A percentile compares a stretch with the other conserved stretches of the same genome.
Conservation (phyloP, 2,329 filamentous ascomycete genomes). For the Fusarium nygamai region DNA sequence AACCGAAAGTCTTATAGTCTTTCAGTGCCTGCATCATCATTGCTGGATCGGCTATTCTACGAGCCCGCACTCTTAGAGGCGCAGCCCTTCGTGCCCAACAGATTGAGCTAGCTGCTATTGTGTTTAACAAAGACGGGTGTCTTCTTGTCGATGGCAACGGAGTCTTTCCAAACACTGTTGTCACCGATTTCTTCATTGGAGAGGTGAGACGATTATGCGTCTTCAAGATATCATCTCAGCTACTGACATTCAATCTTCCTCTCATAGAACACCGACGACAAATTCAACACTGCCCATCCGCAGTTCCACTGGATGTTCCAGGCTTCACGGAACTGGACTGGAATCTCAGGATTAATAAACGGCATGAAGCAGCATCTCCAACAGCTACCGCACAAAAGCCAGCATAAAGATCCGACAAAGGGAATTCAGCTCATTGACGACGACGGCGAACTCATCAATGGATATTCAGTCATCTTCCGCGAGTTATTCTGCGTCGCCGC, state of each 20-base stretch:
- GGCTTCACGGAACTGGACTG: conserved; percentile 80
- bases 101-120: conserved; percentile 66
- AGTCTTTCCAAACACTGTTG: conserved; percentile 75
- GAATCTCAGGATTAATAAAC: conserved; percentile 72
- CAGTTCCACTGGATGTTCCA: conserved; percentile 90
- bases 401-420: conserved; percentile 20
- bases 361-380: conserved; percentile 77
- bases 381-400: conserved; percentile 50
- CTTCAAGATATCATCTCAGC: not conserved
- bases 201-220: conserved; percentile 53
- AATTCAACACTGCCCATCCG: conserved; percentile 78
- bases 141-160: conserved; percentile 78
- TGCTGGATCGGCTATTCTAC: conserved; percentile 64
- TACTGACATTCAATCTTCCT: not conserved
- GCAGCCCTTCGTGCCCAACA: conserved; percentile 70
- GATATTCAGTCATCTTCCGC: conserved; percentile 81
- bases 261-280: conserved; percentile 65
- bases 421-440: conserved; percentile 59
- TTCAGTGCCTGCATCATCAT: conserved; percentile 69
- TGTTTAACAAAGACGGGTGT: conserved; percentile 74
- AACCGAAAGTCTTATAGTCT: conserved; percentile 56
- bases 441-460: conserved; percentile 67
- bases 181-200: conserved; percentile 80
- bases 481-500: conserved; percentile 87
- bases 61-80: conserved; percentile 60